A percentile compares a stretch with the other conserved stretches of the same genome.
Conservation (phyloP, 2,329 filamentous ascomycete genomes). For the Cladorrhinum sp. region DNA sequence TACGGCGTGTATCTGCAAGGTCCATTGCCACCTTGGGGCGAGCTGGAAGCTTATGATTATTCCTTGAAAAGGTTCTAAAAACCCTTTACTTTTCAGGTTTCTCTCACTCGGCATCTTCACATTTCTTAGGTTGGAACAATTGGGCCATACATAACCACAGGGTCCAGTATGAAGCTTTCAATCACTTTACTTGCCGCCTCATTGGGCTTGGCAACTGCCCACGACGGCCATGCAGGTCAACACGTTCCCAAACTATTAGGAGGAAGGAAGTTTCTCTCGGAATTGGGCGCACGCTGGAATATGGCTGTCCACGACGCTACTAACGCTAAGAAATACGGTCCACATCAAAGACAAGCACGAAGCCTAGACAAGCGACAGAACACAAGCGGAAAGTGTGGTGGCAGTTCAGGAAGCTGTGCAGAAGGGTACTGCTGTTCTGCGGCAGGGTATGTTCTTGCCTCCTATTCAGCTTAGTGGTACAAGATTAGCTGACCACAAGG, state of each 20-base stretch:
- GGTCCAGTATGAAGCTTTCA: slow-evolving; percentile 28
- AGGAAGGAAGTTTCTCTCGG: slow-evolving; percentile 28
- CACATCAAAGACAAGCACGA: slow-evolving; percentile 4
- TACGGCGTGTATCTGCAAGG: slow-evolving; percentile 18
- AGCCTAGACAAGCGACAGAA: slow-evolving; percentile 23
- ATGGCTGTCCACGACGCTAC: not conserved
- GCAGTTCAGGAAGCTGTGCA: slow-evolving; percentile 30
- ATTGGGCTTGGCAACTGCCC: slow-evolving; percentile 27
- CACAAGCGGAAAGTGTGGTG: slow-evolving; percentile 30
- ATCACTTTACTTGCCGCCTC: slow-evolving; percentile 27
- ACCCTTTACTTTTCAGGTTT: slow-evolving; percentile 8
- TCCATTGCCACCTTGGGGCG: slow-evolving; percentile 9
- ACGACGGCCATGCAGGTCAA: slow-evolving; percentile 27
- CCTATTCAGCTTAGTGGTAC: not conserved
- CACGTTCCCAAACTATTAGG: slow-evolving; percentile 30
- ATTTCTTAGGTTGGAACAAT: too few relatives aligned
- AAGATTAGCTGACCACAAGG: slow-evolving; percentile 14
- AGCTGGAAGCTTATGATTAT: not conserved
- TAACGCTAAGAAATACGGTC: slow-evolving; percentile 2
- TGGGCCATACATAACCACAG: slow-evolving; percentile 4
- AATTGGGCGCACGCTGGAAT: slow-evolving; percentile 19
- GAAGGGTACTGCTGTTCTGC: slow-evolving; percentile 35
- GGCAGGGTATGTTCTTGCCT: slow-evolving; percentile 29
- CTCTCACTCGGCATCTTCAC: not conserved
- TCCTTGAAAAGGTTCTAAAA: slow-evolving; percentile 1